These are phyloP conservation scores for Neurospora sublineolata DNA, from an alignment of 495 filamentous ascomycete species.

Conservation along the genomic window DNA sequence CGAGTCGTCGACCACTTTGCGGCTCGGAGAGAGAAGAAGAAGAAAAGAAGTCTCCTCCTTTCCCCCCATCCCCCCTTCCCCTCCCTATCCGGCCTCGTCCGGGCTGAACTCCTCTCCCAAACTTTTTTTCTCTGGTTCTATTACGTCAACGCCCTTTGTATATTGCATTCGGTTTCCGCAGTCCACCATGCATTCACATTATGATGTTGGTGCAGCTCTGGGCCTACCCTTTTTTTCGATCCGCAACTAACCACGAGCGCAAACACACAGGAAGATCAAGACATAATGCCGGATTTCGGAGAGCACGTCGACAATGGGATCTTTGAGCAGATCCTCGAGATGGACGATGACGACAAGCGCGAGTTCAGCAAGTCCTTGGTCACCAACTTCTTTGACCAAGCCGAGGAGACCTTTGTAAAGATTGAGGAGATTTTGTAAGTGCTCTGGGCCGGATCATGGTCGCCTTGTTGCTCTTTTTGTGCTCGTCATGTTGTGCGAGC, in stretches of 20 bases:
- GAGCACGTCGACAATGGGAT: constrained; percentile 67
- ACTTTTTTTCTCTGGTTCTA: neutral
- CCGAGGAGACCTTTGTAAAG: constrained; percentile 68
- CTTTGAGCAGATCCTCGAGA: constrained; percentile 92
- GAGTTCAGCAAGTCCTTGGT: constrained; percentile 75
- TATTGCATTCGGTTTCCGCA: neutral
- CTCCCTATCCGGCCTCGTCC: neutral
- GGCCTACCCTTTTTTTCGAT: neutral
- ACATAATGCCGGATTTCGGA: constrained; percentile 34
- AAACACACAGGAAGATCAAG: constrained; percentile 14
- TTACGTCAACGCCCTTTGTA: neutral
- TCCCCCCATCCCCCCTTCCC: neutral
- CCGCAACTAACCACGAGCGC: constrained; percentile 5
- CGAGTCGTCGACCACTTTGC: neutral
- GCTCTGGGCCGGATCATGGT: neutral
- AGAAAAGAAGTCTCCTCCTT: neutral
- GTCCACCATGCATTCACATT: neutral
- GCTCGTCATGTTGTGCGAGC: neutral
- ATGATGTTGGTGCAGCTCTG: constrained; percentile 2
- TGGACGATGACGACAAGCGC: constrained; percentile 83
- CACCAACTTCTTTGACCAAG: constrained; percentile 85
- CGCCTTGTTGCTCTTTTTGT: neutral
- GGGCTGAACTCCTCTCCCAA: neutral
- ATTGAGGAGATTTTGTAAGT: constrained; percentile 80
- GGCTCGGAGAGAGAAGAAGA: neutral